A percentile compares a stretch with the other conserved stretches of the same genome.
Conservation (phyloP, 345 rosid genomes). For the Hypericum androsaemum region DNA sequence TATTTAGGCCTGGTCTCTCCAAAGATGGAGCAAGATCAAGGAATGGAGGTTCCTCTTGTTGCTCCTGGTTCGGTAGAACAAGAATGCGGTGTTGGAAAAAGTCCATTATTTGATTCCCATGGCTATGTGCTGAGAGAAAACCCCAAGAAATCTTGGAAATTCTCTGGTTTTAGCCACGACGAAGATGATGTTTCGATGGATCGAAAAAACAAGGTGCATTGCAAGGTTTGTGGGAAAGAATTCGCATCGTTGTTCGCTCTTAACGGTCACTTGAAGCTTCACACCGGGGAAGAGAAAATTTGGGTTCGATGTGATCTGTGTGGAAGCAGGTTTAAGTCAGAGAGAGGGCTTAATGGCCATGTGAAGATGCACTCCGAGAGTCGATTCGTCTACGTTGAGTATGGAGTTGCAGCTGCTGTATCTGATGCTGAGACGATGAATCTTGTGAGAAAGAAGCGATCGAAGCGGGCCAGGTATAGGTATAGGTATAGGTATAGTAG, state of each 20-base stretch:
- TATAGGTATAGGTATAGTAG: no score
- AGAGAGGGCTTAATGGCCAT: slow-evolving; percentile 26
- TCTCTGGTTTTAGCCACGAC: slow-evolving; percentile 17
- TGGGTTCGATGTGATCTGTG: slow-evolving; percentile 32
- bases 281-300: slow-evolving; percentile 31
- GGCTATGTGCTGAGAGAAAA: slow-evolving; percentile 46
- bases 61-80: no score
- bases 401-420: slow-evolving; percentile 1
- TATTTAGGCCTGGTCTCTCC: no score
- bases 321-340: slow-evolving; percentile 35
- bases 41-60: no score
- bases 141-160: slow-evolving; percentile 58
- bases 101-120: no score
- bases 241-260: slow-evolving; percentile 33
- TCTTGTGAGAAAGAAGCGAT: no score
- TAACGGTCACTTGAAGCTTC: slow-evolving; percentile 50
- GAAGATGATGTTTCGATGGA: background rate
- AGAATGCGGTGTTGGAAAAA: no score
- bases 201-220: slow-evolving; percentile 12
- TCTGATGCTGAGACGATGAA: no score
- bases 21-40: no score
- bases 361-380: slow-evolving; percentile 20
- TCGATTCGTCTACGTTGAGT: slow-evolving; percentile 7
- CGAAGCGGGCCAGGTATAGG: no score
- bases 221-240: slow-evolving; percentile 28